These are phyloP conservation scores for Fistulifera pelliculosa DNA, from an alignment of 108 stramenopile genomes.

Conservation along the genomic window DNA sequence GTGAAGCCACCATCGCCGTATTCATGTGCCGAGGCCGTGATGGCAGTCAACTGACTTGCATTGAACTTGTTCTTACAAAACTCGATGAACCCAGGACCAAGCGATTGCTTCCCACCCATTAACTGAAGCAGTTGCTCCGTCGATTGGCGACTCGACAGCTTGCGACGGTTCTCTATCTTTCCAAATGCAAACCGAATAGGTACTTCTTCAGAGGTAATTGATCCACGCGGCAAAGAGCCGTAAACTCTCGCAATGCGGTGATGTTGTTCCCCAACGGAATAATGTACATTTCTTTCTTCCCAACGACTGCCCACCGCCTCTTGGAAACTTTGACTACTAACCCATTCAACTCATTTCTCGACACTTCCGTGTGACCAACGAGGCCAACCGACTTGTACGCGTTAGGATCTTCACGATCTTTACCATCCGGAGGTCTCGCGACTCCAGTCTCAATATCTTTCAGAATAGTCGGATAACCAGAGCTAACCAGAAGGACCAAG, in stretches of 20 bases:
- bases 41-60: constrained; percentile 68
- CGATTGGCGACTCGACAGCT: background rate
- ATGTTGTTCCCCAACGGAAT: constrained; percentile 65
- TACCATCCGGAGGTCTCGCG: background rate
- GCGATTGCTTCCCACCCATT: constrained; percentile 59
- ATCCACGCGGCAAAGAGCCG: constrained; percentile 65
- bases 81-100: constrained; percentile 73
- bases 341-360: constrained; percentile 37
- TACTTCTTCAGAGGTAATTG: constrained; percentile 51
- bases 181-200: constrained; percentile 45
- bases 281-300: constrained; percentile 35
- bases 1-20: constrained; percentile 83
- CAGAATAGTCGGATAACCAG: constrained; percentile 3
- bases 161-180: background rate
- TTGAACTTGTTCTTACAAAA: constrained; percentile 72
- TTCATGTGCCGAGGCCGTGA: constrained; percentile 60
- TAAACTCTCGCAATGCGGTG: constrained; percentile 74
- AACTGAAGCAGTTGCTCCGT: constrained; percentile 29
- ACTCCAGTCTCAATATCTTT: background rate
- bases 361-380: constrained; percentile 56
- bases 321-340: constrained; percentile 52
- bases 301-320: constrained; percentile 44
- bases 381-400: constrained; percentile 27
- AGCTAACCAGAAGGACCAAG: constrained; percentile 23
- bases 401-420: constrained; percentile 1